Evolutionary conservation across 1,139 yeast species (phyloP).

Genomic region (Spathaspora sp.): DNA sequence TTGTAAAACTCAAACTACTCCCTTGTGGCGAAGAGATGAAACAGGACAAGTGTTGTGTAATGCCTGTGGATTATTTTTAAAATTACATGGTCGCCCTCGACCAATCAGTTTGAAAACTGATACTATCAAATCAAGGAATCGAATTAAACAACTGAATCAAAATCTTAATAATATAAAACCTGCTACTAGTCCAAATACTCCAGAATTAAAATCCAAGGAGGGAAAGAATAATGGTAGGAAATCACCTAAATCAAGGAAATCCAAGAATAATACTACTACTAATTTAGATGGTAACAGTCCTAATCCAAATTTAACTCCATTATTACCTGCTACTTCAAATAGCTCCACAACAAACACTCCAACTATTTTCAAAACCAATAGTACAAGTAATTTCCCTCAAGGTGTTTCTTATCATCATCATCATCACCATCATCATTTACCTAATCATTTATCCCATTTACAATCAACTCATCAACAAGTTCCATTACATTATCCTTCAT

Average conservation of each 20-base stretch:
- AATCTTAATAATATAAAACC: constrained; percentile 17
- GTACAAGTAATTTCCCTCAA: constrained; percentile 7
- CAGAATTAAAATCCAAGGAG: constrained; percentile 45
- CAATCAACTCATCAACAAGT: constrained; percentile 36
- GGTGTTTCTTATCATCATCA: constrained; percentile 12
- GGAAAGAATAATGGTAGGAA: constrained; percentile 22
- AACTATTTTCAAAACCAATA: constrained; percentile 6
- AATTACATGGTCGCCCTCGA: constrained; percentile 88
- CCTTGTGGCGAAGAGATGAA: constrained; percentile 93
- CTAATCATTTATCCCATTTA: constrained; percentile 19
- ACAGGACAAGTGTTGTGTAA: constrained; percentile 91
- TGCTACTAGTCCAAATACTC: constrained; percentile 42
- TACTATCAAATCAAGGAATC: constrained; percentile 84
- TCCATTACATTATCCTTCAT: constrained; percentile 65
- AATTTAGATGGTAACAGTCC: constrained; percentile 10
- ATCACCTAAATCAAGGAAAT: constrained; percentile 34
- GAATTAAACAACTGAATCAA: constrained; percentile 55
- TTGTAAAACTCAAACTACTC: constrained; percentile 90
- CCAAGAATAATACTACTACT: constrained; percentile 13
- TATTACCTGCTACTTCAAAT: constrained; percentile 22
- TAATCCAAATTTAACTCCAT: constrained; percentile 27
- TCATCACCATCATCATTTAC: constrained; percentile 18
- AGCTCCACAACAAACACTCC: constrained; percentile 13
- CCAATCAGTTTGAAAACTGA: constrained; percentile 91
- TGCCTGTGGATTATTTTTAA: constrained; percentile 91